Evolutionary conservation across 495 filamentous ascomycete genomes (phyloP).

Genomic region (Saxophila tyrrhenica): DNA sequence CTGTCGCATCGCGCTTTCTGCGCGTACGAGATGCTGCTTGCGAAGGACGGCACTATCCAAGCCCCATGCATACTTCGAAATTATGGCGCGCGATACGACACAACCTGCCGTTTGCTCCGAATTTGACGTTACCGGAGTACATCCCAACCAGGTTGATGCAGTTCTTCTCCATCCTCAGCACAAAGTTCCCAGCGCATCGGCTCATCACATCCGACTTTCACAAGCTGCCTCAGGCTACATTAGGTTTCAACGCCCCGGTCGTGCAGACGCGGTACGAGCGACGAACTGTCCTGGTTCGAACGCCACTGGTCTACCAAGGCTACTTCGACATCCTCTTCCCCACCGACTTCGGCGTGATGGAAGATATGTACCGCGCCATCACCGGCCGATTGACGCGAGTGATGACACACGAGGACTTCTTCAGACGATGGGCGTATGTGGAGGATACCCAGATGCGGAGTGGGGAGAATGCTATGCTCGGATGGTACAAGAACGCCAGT

Average conservation of each 20-base stretch:
- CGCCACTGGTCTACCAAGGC: constrained; percentile 91
- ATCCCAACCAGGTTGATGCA: constrained; percentile 90
- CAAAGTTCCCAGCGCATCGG: constrained; percentile 78
- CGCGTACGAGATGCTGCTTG: constrained; percentile 60
- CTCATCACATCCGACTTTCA: constrained; percentile 88
- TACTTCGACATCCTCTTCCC: constrained; percentile 99
- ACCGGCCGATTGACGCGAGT: constrained; percentile 84
- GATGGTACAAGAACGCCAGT: constrained; percentile 89
- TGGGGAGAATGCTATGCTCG: constrained; percentile 87
- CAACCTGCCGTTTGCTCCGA: constrained; percentile 55
- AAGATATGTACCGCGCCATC: constrained; percentile 79
- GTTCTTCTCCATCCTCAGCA: constrained; percentile 82
- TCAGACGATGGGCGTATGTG: constrained; percentile 75
- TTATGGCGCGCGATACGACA: constrained; percentile 44
- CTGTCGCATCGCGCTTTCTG: constrained; percentile 70
- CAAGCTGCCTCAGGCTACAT: constrained; percentile 65
- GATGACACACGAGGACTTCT: constrained; percentile 78
- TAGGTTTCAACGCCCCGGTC: constrained; percentile 80
- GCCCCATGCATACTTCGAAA: constrained; percentile 27
- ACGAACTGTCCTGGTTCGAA: constrained; percentile 75
- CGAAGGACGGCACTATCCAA: constrained; percentile 37
- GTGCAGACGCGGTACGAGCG: constrained; percentile 89
- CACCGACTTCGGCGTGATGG: constrained; percentile 78
- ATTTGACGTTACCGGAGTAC: constrained; percentile 74
- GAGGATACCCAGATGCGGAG: constrained; percentile 78